Conservation (phyloP, 2,329 filamentous ascomycete genomes). For the Malbranchea zuffiana region DNA sequence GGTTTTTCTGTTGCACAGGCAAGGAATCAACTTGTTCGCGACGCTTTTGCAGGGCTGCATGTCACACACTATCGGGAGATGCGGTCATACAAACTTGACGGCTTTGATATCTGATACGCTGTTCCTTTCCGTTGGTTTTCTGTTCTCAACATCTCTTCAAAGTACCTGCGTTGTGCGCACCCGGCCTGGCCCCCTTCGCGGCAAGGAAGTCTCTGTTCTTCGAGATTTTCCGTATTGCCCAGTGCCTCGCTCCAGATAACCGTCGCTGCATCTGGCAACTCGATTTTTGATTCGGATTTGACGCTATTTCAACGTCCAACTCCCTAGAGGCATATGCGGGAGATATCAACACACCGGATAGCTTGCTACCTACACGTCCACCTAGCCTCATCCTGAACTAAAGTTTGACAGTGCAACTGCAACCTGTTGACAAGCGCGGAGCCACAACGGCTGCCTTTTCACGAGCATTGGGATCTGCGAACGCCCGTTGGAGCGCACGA, state of each 20-base stretch:
- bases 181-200: too few relatives aligned
- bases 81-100: conserved; percentile 7
- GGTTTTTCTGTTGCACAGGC: background rate
- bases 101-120: conserved; percentile 5
- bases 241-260: too few relatives aligned
- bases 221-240: too few relatives aligned
- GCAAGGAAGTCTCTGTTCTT: too few relatives aligned
- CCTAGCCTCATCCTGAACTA: conserved; percentile 2
- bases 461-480: conserved; percentile 9
- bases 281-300: too few relatives aligned
- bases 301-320: too few relatives aligned
- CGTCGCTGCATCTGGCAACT: too few relatives aligned
- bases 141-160: too few relatives aligned
- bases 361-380: conserved; percentile 13
- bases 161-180: too few relatives aligned
- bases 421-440: conserved; percentile 11
- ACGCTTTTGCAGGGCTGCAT: conserved; percentile 7
- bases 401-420: conserved; percentile 13
- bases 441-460: conserved; percentile 9
- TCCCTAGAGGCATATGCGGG: too few relatives aligned
- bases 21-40: background rate
- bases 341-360: too few relatives aligned
- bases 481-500: conserved; percentile 10
- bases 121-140: background rate
- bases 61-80: conserved; percentile 4